Conservation (phyloP, 208 protist genomes). For the Acanthamoeba triangularis region DNA sequence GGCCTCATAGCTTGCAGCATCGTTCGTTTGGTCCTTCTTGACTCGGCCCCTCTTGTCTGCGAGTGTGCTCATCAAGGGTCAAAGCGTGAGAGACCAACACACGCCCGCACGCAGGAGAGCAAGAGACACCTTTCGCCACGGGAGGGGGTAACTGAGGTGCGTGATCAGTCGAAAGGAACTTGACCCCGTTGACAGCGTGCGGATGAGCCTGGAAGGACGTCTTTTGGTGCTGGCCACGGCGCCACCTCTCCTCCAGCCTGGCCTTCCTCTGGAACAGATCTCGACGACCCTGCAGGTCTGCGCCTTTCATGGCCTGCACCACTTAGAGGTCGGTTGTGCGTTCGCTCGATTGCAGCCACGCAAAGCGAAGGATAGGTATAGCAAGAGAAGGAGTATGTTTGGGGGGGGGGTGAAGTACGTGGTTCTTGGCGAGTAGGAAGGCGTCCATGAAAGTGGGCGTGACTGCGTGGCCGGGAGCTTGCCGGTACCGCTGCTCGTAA, state of each 20-base stretch:
- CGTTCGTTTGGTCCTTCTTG: neutral
- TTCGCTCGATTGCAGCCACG: too few species aligned
- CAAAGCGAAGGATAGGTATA: too few species aligned
- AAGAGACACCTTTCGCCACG: neutral
- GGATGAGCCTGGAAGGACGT: neutral
- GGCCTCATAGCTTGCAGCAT: neutral
- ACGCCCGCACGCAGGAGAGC: neutral
- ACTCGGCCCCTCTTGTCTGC: neutral
- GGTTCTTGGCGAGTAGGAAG: neutral
- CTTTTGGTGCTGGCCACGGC: neutral
- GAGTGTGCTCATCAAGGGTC: neutral
- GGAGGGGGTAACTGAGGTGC: neutral
- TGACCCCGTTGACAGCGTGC: neutral
- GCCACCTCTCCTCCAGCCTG: slow-evolving; percentile 18
- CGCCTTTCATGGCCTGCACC: neutral
- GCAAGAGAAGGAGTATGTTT: too few species aligned
- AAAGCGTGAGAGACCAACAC: too few species aligned
- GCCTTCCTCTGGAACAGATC: neutral
- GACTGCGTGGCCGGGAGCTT: neutral
- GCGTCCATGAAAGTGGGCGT: neutral
- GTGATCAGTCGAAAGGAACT: neutral
- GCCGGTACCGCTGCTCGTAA: neutral
- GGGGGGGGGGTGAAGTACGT: neutral
- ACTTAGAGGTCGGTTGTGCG: too few species aligned
- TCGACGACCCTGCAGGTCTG: neutral